Conservation (phyloP, 108 stramenopile species). For the Nitzschia inconspicua region DNA sequence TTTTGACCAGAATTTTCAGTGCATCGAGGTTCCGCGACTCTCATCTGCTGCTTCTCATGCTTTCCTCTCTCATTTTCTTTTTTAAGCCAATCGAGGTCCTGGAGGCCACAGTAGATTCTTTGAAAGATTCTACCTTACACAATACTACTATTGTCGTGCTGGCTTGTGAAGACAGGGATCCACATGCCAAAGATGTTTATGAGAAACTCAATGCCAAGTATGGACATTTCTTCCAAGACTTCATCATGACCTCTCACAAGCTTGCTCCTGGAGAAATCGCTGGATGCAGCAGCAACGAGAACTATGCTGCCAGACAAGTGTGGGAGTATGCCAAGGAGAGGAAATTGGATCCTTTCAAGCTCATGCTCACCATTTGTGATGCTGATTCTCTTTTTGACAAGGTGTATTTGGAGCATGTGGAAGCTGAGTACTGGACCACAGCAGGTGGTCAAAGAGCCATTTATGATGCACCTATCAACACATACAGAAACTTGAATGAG, state of each 20-base stretch:
- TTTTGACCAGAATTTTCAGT: no score
- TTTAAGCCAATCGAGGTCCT: conserved; percentile 15
- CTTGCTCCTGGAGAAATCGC: conserved; percentile 8
- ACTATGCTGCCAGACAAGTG: conserved; percentile 5
- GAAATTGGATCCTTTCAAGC: conserved; percentile 8
- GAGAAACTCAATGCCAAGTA: conserved; percentile 2
- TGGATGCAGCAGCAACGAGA: conserved; percentile 23
- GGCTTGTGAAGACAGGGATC: conserved; percentile 12
- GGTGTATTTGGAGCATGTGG: conserved; percentile 18
- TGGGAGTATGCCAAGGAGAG: conserved; percentile 3
- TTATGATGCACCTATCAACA: conserved; percentile 21
- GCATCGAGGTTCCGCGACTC: no score
- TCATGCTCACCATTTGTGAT: conserved; percentile 17
- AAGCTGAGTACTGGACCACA: conserved; percentile 13
- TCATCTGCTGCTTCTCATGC: no score
- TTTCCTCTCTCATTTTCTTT: no score
- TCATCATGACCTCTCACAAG: conserved; percentile 7
- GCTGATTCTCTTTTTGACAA: conserved; percentile 15
- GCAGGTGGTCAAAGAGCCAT: conserved; percentile 15
- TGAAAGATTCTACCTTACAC: conserved; percentile 3
- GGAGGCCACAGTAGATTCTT: conserved; percentile 5
- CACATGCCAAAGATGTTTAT: neutral
- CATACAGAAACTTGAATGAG: conserved; percentile 14
- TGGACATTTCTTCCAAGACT: conserved; percentile 4
- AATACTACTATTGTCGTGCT: conserved; percentile 16